These are phyloP conservation scores for Staphylotrichum tortipilum DNA, from an alignment of 495 filamentous ascomycete species.

Conservation along the genomic window DNA sequence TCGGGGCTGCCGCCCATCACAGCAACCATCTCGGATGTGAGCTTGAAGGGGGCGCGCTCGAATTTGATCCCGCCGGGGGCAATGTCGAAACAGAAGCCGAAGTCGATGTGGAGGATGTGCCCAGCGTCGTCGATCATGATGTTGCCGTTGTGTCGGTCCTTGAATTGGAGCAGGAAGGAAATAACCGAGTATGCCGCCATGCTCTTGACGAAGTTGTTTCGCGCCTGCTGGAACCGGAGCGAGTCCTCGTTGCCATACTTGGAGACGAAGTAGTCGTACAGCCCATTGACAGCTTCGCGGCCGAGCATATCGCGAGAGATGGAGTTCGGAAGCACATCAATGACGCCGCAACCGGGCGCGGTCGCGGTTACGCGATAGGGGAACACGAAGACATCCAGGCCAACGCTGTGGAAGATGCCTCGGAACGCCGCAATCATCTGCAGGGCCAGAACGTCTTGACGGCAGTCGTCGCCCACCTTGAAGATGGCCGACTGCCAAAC, in stretches of 20 bases:
- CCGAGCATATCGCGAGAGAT: conserved; percentile 99
- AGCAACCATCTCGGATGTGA: conserved; percentile 93
- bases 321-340: conserved; percentile 93
- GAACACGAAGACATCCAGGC: conserved; percentile 92
- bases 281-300: conserved; percentile 90
- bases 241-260: conserved; percentile 96
- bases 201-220: conserved; percentile 97
- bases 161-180: conserved; percentile 94
- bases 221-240: conserved; percentile 85
- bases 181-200: conserved; percentile 99
- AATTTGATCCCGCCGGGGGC: conserved; percentile 94
- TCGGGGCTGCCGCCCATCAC: conserved; percentile 88
- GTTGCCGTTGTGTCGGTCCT: conserved; percentile 98
- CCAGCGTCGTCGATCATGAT: conserved; percentile 98
- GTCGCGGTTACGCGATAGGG: conserved; percentile 98
- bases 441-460: conserved; percentile 90
- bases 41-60: conserved; percentile 95
- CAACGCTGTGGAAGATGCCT: conserved; percentile 88
- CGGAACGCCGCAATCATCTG: conserved; percentile 98
- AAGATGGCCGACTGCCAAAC: conserved; percentile 99
- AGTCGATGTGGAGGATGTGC: conserved; percentile 98
- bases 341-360: conserved; percentile 94
- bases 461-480: conserved; percentile 98
- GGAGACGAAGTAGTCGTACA: conserved; percentile 96
- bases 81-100: conserved; percentile 99